phyloP scores from a whole-genome alignment of 2,329 filamentous ascomycete genomes.

The Ophiostoma angusticollis region DNA sequence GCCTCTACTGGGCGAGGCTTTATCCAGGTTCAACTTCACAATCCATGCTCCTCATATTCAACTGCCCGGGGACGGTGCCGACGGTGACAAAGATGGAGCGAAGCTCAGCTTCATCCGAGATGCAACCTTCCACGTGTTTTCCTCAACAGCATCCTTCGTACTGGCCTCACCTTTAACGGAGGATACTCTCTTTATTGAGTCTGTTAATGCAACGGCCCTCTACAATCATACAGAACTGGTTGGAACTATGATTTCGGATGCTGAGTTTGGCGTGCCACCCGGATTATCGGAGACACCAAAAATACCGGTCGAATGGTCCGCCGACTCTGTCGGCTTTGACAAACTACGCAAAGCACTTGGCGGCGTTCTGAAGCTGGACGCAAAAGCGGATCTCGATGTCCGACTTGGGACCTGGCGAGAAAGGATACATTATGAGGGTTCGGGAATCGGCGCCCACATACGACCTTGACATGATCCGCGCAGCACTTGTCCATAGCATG shows the following conservation, averaged over 20 bases:
- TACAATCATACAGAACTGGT: slow-evolving; percentile 71
- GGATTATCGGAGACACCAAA: slow-evolving; percentile 60
- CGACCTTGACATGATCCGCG: slow-evolving; percentile 24
- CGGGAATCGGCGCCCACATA: slow-evolving; percentile 57
- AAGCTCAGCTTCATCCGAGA: slow-evolving; percentile 58
- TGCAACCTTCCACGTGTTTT: slow-evolving; percentile 75
- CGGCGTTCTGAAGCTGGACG: slow-evolving; percentile 65
- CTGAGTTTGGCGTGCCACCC: slow-evolving; percentile 65
- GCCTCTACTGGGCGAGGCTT: slow-evolving; percentile 56
- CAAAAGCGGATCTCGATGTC: slow-evolving; percentile 62
- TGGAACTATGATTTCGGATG: slow-evolving; percentile 62
- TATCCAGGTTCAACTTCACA: slow-evolving; percentile 59
- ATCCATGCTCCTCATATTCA: slow-evolving; percentile 55
- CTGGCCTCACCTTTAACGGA: slow-evolving; percentile 64
- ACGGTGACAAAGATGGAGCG: slow-evolving; percentile 23
- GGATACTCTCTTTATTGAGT: slow-evolving; percentile 64
- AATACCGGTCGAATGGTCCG: slow-evolving; percentile 69
- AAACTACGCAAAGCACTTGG: slow-evolving; percentile 69
- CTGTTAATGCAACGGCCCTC: slow-evolving; percentile 70
- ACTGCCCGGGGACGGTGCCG: slow-evolving; percentile 19
- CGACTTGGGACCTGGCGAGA: slow-evolving; percentile 64
- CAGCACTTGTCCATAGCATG: background rate
- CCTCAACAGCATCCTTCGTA: slow-evolving; percentile 74
- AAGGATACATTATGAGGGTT: slow-evolving; percentile 55
- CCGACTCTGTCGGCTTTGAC: slow-evolving; percentile 69